Evolutionary conservation across 768 basidiomycete genomes (phyloP).

Genomic region (Mycena vitilis): DNA sequence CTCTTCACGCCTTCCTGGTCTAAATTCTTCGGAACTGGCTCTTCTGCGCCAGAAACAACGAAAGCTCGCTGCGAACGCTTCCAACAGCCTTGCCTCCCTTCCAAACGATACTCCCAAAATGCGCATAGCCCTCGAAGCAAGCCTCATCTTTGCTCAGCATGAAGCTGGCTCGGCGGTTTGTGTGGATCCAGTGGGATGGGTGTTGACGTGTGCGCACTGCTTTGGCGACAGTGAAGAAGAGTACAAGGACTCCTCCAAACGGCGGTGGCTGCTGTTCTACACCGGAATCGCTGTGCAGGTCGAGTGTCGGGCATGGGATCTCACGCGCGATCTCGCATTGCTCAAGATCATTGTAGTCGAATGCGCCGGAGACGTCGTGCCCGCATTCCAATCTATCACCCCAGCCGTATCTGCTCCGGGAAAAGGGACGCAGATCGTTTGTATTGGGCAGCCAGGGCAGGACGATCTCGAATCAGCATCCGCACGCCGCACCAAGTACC

Average conservation of each 20-base stretch:
- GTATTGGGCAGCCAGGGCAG: slow-evolving; percentile 23
- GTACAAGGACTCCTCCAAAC: background rate
- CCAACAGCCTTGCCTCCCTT: background rate
- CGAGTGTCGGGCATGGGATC: slow-evolving; percentile 20
- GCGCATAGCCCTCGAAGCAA: slow-evolving; percentile 18
- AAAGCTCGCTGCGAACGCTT: background rate
- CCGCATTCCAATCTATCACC: background rate
- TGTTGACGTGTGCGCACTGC: background rate
- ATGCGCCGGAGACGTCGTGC: background rate
- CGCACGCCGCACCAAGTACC: slow-evolving; percentile 1
- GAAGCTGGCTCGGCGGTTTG: too few relatives aligned
- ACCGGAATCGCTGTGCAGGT: slow-evolving; percentile 12
- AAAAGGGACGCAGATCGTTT: slow-evolving; percentile 1
- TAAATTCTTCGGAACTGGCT: background rate
- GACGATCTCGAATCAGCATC: slow-evolving; percentile 20
- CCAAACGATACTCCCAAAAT: slow-evolving; percentile 8
- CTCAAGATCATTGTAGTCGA: slow-evolving; percentile 8
- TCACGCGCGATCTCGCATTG: slow-evolving; percentile 18
- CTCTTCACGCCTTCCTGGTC: slow-evolving; percentile 21
- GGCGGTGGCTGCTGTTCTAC: slow-evolving; percentile 17
- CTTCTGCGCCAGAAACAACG: slow-evolving; percentile 21
- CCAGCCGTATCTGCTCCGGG: background rate
- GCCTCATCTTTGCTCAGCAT: too few relatives aligned
- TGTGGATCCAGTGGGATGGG: too few relatives aligned
- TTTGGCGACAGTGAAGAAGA: slow-evolving; percentile 19